Base-by-base conservation (phyloP, 371 early-diverging fungal genomes). In the Dentiscutata heterogama region DNA sequence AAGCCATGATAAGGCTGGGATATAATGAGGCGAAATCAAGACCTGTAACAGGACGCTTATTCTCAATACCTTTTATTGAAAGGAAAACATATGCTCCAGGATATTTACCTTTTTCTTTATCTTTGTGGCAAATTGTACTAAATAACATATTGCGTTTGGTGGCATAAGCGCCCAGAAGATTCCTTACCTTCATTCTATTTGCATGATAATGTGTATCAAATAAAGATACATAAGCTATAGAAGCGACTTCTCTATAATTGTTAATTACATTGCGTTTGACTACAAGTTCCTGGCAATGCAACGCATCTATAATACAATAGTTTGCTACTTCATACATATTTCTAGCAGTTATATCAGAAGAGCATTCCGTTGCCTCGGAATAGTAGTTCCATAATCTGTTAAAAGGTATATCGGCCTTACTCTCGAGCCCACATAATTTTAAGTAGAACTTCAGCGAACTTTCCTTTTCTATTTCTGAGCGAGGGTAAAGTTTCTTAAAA, bases 261-360 rank as follows among this genome's bases (percentile, higher is more conserved):
- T 75, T 75, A 46, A 75, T 75, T 51, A 75, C 27, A 75, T 75
- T 58, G 13, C 31, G 58, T 51, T 75, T 75, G 31, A 75, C 60
- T 51, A 75, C 42, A 72, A 72, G 72, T 46, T 72, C 10, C 50
- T 72, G 72, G 25, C 35, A 75, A 46, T 2, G 35, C 31, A 75
- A 61, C 7, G 60, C 60, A n/a, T n/a, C n/a, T n/a, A n/a, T n/a
- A n/a, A n/a, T n/a, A n/a, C n/a, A n/a, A n/a, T n/a, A n/a, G n/a
- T 75, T 27, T 75, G 76, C 31, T 27, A 75, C 60, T 50, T 75
- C n/a, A 35, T 50, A n/a, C n/a, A n/a, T n/a, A n/a, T n/a, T n/a
- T n/a, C n/a, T n/a, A n/a, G n/a, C n/a, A n/a, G n/a, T n/a, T n/a
- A n/a, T n/a, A n/a, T n/a, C n/a, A n/a, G n/a, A n/a, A n/a, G n/a